Conservation (phyloP, 805 yeast species). For the Tetrapisispora fleetii region DNA sequence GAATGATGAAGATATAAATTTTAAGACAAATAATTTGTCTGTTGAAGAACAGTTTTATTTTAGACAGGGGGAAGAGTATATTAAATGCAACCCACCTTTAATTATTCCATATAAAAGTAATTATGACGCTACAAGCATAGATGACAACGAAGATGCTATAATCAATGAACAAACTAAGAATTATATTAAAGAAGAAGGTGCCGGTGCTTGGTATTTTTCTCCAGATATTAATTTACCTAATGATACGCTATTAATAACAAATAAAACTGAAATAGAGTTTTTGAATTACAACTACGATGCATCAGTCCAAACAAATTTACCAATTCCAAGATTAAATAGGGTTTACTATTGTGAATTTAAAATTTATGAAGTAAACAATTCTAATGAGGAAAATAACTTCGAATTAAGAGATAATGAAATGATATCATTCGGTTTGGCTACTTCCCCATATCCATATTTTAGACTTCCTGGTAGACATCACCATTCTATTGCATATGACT, state of each 20-base stretch:
- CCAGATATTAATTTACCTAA: constrained; percentile 44
- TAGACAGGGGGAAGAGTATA: constrained; percentile 31
- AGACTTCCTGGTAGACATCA: constrained; percentile 87
- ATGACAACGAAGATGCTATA: constrained; percentile 27
- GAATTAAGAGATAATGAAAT: constrained; percentile 20
- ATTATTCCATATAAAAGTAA: constrained; percentile 27
- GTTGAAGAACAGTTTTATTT: constrained; percentile 33
- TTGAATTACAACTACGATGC: constrained; percentile 48
- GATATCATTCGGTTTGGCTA: constrained; percentile 69
- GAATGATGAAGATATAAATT: constrained; percentile 37
- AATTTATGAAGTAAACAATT: constrained; percentile 57
- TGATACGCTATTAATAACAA: constrained; percentile 51
- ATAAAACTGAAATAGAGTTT: constrained; percentile 53
- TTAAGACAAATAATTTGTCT: constrained; percentile 52
- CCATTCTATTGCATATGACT: constrained; percentile 79
- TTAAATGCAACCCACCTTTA: constrained; percentile 36
- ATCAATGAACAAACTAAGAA: constrained; percentile 27
- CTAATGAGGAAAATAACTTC: constrained; percentile 30
- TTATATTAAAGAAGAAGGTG: constrained; percentile 78
- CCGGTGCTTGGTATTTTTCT: constrained; percentile 80
- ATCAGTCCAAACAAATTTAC: constrained; percentile 71
- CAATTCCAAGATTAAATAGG: constrained; percentile 71
- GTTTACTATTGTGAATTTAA: constrained; percentile 87
- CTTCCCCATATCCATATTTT: constrained; percentile 89
- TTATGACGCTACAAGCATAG: constrained; percentile 26